Evolutionary conservation across 257 asterid species (phyloP), one percentile per base, ranked within the genome.

Genomic region (Solanum boliviense): DNA sequence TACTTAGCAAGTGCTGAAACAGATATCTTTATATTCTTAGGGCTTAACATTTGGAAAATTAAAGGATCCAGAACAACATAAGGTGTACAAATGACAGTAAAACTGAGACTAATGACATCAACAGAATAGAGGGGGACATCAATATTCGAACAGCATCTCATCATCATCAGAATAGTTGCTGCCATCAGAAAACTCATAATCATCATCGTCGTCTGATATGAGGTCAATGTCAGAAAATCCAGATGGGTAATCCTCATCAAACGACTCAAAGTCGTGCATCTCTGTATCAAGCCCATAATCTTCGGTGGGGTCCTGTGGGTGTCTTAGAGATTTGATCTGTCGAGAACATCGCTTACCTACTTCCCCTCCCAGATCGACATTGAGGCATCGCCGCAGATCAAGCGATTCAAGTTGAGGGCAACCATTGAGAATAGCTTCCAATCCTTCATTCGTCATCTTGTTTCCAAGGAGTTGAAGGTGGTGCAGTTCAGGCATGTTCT

Each of bases 361-460:
- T 70, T 90, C 91, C 52, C 92, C 91, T 13, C 35, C 41, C 74
- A 90, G 90, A 46, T 91, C 38, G 65, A 92, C 87, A 38, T 48
- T 44, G 15, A 58, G 87, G 86, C 95, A 94, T 23, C 34, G 86
- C 16, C 93, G 87, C 11, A 94, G 46, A 90, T 91, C 94, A 34
- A 94, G 93, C 36, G 94, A 91, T 76, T 94, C 94, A 78, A 94
- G 94, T 41, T 58, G 84, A 3, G 93, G 91, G 84, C 95, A 94
- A 16, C 91, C 91, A 48, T 90, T 90, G 87, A 94, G 93, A 90
- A 94, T 86, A 27, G 93, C 92, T 84, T 86, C 41, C 87, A 91
- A 85, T 4, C 92, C 94, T 10, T 72, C 88, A 39, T 89, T 88
- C 18, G 87, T 56, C 90, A 92, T 84, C 25, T 3, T 7, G 67